Percentiles rank a stretch among this genome's conserved stretches.
Evolutionary conservation across 1,284 basidiomycete species (phyloP).

Genomic region (Boletus austroedulis): DNA sequence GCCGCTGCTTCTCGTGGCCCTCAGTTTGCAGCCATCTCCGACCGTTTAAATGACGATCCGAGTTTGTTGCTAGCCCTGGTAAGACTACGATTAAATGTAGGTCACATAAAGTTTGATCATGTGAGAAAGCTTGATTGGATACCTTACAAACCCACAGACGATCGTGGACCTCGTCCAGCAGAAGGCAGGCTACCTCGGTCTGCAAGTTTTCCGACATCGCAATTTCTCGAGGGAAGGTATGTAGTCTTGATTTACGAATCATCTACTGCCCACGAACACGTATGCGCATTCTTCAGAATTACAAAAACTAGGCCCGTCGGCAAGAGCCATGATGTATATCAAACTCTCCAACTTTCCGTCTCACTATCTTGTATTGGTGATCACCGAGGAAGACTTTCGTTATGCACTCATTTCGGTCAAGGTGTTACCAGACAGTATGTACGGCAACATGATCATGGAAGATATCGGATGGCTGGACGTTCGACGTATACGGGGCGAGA

Average conservation of each 20-base stretch:
- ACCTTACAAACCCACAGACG: slow-evolving; percentile 45
- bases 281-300: slow-evolving; percentile 45
- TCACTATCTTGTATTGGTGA: slow-evolving; percentile 75
- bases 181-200: slow-evolving; percentile 70
- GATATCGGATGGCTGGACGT: slow-evolving; percentile 80
- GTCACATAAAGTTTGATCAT: slow-evolving; percentile 16
- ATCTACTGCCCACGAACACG: background rate
- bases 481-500: slow-evolving; percentile 51
- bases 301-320: slow-evolving; percentile 57
- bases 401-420: slow-evolving; percentile 71
- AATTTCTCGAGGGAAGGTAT: slow-evolving; percentile 63
- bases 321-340: slow-evolving; percentile 61
- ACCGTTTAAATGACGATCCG: slow-evolving; percentile 65
- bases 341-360: slow-evolving; percentile 65
- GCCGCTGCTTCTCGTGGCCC: slow-evolving; percentile 67
- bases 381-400: slow-evolving; percentile 71
- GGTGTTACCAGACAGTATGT: slow-evolving; percentile 50
- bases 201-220: slow-evolving; percentile 65
- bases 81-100: slow-evolving; percentile 54
- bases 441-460: slow-evolving; percentile 58
- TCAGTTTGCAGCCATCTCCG: slow-evolving; percentile 53
- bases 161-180: slow-evolving; percentile 72
- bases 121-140: background rate
- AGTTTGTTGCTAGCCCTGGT: slow-evolving; percentile 50
- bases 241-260: slow-evolving; percentile 4